Percentiles rank a stretch among this genome's conserved stretches.
Conservation (phyloP, 306 rosid species). For the Castanea crenata region DNA sequence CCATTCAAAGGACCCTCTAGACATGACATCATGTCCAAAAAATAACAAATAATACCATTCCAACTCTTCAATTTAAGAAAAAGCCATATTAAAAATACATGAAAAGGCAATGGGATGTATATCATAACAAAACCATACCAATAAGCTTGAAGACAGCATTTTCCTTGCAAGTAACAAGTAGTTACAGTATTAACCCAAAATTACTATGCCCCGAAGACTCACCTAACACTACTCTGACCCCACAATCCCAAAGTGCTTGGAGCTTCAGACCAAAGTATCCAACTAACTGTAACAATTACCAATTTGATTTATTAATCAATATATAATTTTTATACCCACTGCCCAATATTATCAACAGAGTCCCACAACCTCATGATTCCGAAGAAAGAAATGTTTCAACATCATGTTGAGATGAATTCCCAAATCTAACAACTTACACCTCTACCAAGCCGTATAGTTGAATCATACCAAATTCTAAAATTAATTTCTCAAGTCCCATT, state of each 20-base stretch:
- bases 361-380: neutral
- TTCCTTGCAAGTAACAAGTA: neutral
- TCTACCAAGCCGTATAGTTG: neutral
- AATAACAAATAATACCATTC: neutral
- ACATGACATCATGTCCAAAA: neutral
- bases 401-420: neutral
- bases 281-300: neutral
- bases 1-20: neutral
- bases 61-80: neutral
- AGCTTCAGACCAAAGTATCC: constrained; percentile 1
- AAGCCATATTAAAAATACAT: neutral
- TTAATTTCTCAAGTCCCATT: neutral
- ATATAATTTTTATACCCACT: neutral
- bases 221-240: neutral
- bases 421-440: neutral
- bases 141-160: neutral
- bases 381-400: neutral
- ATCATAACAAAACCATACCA: neutral
- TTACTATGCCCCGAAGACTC: neutral
- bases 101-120: neutral
- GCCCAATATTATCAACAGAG: neutral
- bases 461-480: neutral
- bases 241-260: neutral
- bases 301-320: neutral
- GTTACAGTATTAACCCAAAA: neutral